Conservation (phyloP, 169 alveolate species). For the Plasmodium adleri region DNA sequence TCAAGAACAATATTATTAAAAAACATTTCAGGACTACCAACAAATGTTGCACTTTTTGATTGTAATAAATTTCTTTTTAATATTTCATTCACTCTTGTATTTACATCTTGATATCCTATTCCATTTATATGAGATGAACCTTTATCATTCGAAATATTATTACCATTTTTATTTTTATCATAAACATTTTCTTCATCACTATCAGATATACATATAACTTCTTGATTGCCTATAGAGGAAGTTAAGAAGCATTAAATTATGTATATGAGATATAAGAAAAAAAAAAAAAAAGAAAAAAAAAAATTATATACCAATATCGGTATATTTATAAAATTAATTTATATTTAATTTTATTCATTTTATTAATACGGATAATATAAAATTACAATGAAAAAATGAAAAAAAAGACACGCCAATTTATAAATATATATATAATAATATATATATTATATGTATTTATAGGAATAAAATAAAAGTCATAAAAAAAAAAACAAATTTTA, state of each 20-base stretch:
- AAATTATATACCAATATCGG: not conserved
- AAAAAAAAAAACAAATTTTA: too few species aligned
- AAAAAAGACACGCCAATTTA: too few species aligned
- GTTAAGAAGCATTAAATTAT: not conserved
- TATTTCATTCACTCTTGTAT: conserved; percentile 15
- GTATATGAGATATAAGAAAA: not conserved
- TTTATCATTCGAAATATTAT: conserved; percentile 18
- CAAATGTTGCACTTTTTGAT: conserved; percentile 5
- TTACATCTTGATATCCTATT: conserved; percentile 16
- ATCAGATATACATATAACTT: conserved; percentile 68
- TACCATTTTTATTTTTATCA: not conserved
- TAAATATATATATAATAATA: too few species aligned
- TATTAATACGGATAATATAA: not conserved
- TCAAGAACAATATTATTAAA: conserved; percentile 48
- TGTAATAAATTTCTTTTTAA: conserved; percentile 27
- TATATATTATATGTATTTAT: too few species aligned
- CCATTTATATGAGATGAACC: conserved; percentile 3
- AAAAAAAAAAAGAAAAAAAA: conserved; percentile 1
- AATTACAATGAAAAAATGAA: not conserved
- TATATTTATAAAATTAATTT: too few species aligned
- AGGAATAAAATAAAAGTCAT: too few species aligned
- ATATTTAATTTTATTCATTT: not conserved
- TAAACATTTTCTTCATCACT: conserved; percentile 48
- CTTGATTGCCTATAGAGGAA: conserved; percentile 28
- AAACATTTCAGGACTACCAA: conserved; percentile 14